Conservation (phyloP, 164 flowering plant species). For the Nelumbo lutea region DNA sequence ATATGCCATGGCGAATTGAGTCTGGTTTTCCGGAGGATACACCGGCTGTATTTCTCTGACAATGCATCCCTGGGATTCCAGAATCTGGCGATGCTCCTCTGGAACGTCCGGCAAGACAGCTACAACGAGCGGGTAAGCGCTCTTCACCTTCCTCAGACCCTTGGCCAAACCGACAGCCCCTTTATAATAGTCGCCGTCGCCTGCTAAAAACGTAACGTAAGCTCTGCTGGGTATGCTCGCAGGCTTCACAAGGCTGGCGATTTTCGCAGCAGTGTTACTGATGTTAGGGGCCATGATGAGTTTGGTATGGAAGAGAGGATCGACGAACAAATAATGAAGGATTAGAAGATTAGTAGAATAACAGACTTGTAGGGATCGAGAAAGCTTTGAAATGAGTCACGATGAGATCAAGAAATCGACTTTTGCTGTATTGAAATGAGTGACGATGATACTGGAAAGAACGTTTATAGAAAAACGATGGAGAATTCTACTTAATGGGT, state of each 20-base stretch:
- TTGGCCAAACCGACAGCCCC: slow-evolving; percentile 61
- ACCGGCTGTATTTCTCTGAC: slow-evolving; percentile 65
- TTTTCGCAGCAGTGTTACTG: background rate
- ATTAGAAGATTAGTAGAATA: background rate
- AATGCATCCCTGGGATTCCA: slow-evolving; percentile 52
- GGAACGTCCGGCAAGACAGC: slow-evolving; percentile 61
- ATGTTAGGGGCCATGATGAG: slow-evolving; percentile 9
- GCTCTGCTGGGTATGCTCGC: slow-evolving; percentile 22
- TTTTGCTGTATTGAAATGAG: background rate
- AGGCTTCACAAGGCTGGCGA: slow-evolving; percentile 3
- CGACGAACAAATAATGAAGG: background rate
- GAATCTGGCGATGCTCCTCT: slow-evolving; percentile 44
- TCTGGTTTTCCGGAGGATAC: slow-evolving; percentile 52
- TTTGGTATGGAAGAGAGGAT: background rate
- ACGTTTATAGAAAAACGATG: too few species aligned
- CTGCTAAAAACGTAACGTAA: slow-evolving; percentile 58
- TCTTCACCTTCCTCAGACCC: slow-evolving; percentile 44
- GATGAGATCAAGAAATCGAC: too few species aligned
- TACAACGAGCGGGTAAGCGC: slow-evolving; percentile 54
- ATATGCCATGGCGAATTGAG: slow-evolving; percentile 68
- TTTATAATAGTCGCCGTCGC: slow-evolving; percentile 45
- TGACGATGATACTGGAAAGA: too few species aligned
- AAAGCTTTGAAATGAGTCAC: background rate
- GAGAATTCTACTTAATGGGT: too few species aligned
- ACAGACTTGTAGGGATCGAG: background rate